Percentiles rank a stretch among this genome's conserved stretches.
These are phyloP conservation scores for Colletotrichum sidae DNA, from an alignment of 2,329 filamentous ascomycete genomes.

Conservation along the genomic window DNA sequence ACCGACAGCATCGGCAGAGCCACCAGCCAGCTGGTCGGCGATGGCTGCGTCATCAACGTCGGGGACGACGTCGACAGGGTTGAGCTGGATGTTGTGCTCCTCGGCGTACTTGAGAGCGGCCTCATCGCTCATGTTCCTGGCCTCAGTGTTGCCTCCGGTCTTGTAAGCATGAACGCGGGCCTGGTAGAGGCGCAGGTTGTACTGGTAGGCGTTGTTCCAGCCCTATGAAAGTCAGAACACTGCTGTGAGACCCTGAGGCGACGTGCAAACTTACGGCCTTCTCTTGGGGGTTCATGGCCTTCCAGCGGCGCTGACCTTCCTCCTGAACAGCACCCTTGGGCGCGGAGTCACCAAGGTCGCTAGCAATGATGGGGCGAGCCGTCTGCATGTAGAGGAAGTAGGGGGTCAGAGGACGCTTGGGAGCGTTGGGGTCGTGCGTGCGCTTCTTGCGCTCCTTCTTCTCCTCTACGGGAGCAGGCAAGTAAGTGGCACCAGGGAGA, in stretches of 20 bases:
- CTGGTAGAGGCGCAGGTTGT: slow-evolving; percentile 75
- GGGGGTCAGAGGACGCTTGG: slow-evolving; percentile 92
- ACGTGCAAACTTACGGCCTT: slow-evolving; percentile 64
- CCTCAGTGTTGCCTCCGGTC: slow-evolving; percentile 66
- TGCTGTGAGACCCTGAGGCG: neutral
- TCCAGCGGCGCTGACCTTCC: slow-evolving; percentile 89
- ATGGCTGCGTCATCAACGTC: slow-evolving; percentile 63
- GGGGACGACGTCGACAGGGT: slow-evolving; percentile 59
- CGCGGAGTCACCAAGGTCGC: slow-evolving; percentile 78
- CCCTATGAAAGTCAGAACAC: slow-evolving; percentile 49
- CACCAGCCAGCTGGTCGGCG: slow-evolving; percentile 66
- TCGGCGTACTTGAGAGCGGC: slow-evolving; percentile 72
- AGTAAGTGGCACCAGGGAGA: slow-evolving; percentile 27
- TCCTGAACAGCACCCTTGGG: slow-evolving; percentile 89
- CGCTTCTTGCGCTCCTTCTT: slow-evolving; percentile 94
- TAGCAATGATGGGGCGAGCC: slow-evolving; percentile 84
- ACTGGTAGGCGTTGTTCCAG: slow-evolving; percentile 76
- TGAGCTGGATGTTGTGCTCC: slow-evolving; percentile 65
- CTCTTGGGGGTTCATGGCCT: slow-evolving; percentile 78
- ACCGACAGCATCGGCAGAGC: slow-evolving; percentile 50
- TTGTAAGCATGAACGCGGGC: slow-evolving; percentile 75
- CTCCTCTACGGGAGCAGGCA: slow-evolving; percentile 64
- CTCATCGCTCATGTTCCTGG: slow-evolving; percentile 71
- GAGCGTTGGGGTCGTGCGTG: slow-evolving; percentile 89
- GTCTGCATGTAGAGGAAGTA: slow-evolving; percentile 96